These are phyloP conservation scores for Penicillium roqueforti DNA, from an alignment of 495 filamentous ascomycete genomes.

Conservation along the genomic window DNA sequence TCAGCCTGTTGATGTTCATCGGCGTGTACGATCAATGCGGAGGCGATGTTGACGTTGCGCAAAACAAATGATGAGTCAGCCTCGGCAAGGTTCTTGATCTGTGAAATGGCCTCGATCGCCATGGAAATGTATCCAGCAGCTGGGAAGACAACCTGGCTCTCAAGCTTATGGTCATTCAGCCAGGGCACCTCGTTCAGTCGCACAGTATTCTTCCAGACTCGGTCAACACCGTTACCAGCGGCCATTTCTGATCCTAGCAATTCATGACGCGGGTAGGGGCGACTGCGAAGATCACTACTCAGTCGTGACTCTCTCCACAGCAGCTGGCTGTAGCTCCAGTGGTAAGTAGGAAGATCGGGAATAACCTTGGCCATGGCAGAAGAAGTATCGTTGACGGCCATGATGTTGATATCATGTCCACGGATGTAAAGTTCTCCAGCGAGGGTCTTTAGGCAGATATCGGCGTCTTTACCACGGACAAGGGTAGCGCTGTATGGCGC, in stretches of 20 bases:
- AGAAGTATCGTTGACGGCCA: conserved; percentile 4
- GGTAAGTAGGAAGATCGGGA: conserved; percentile 22
- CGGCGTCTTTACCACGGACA: background rate
- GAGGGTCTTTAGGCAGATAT: background rate
- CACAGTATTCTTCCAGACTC: conserved; percentile 36
- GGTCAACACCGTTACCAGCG: too few species aligned
- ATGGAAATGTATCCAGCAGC: conserved; percentile 21
- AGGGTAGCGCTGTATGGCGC: background rate
- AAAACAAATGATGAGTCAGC: too few species aligned
- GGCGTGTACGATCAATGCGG: too few species aligned
- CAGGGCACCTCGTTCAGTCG: conserved; percentile 38
- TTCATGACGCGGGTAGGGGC: too few species aligned
- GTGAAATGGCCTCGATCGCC: conserved; percentile 22
- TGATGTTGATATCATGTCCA: background rate
- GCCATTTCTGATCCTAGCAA: too few species aligned
- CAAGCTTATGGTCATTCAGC: conserved; percentile 19
- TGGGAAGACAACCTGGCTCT: conserved; percentile 23
- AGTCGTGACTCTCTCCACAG: too few species aligned
- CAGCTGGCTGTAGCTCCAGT: background rate
- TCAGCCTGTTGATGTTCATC: too few species aligned
- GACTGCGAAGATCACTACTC: too few species aligned
- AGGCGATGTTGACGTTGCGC: too few species aligned
- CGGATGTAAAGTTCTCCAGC: background rate
- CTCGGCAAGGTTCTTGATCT: too few species aligned
- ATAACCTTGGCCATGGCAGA: conserved; percentile 11